Base-by-base conservation (phyloP, 2,329 filamentous ascomycete genomes). In the Xylariaceae sp. region DNA sequence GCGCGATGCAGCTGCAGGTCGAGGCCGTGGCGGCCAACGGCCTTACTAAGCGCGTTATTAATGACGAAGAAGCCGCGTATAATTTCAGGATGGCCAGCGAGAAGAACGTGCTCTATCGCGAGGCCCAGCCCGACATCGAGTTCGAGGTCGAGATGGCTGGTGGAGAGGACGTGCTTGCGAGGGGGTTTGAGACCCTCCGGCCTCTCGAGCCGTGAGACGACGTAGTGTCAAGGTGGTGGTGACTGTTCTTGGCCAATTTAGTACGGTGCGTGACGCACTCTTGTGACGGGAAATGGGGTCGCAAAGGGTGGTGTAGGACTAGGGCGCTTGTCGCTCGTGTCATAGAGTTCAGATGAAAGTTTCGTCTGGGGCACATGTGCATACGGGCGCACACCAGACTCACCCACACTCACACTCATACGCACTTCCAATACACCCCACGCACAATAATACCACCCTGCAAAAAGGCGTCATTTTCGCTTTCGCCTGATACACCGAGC, bases 1-100 rank as follows among this genome's bases (percentile, higher is more conserved):
- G 89, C 69, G 80, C 85, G 53, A 82, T 89, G 28, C 88, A 92
- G 74, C 75, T 91, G 48, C 76, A 81, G 64, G 84, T 86, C 33
- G 89, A 92, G 74, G 87, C 88, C 0, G 88, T 89, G 0, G 82
- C 80, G 2, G 73, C 74, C 28, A 73, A 73, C 60, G 68, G 68
- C 41, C 63, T 80, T 23, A 66, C 74, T 46, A 80, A 79, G 73
- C 68, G 67, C 31, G 58, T 79, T 26, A 75, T 79, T 36, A 72
- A 69, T 24, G 74, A 78, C 31, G 74, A 76, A 47, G 77, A 78
- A 64, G 76, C 75, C 1, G 65, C 70, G 14, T 76, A 75, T 63
- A 78, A 77, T 61, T 76, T 73, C 65, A 63, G 55, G 51, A 71
- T 71, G 71, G 71, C 71, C n/a, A 71, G 69, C 63, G 70, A 72